Evolutionary conservation across 768 basidiomycete species (phyloP).

Genomic region (Lentinula sp.): DNA sequence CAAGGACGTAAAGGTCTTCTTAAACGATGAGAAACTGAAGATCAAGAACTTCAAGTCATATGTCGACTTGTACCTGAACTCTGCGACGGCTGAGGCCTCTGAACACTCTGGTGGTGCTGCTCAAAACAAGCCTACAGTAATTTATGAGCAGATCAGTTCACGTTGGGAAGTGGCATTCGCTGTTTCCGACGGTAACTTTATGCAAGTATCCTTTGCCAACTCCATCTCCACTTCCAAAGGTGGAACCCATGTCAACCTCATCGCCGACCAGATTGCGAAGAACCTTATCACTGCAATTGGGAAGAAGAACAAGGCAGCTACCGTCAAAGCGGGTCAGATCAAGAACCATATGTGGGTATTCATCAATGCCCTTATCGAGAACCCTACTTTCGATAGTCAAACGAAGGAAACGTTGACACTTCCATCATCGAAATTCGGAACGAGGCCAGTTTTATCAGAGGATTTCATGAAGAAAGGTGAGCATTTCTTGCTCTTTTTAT

Average conservation of each 20-base stretch:
- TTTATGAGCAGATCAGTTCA: constrained; percentile 73
- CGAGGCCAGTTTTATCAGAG: constrained; percentile 77
- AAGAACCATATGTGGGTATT: constrained; percentile 99
- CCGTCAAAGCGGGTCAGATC: constrained; percentile 88
- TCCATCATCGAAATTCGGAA: constrained; percentile 83
- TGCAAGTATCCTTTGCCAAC: constrained; percentile 97
- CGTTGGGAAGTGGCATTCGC: constrained; percentile 97
- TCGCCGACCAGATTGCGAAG: constrained; percentile 89
- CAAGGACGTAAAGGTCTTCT: constrained; percentile 86
- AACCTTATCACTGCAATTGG: constrained; percentile 72
- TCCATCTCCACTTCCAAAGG: constrained; percentile 96
- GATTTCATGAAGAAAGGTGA: constrained; percentile 96
- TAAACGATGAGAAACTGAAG: constrained; percentile 89
- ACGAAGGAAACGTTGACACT: constrained; percentile 95
- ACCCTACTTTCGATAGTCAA: constrained; percentile 98
- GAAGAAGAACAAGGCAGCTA: constrained; percentile 98
- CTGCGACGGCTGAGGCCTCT: constrained; percentile 63
- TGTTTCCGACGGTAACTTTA: constrained; percentile 86
- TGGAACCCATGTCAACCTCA: constrained; percentile 82
- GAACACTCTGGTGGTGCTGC: constrained; percentile 77
- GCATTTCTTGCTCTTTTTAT: constrained; percentile 10
- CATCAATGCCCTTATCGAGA: constrained; percentile 92
- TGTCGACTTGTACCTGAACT: constrained; percentile 86
- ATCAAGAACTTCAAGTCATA: constrained; percentile 97
- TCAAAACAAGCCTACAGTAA: constrained; percentile 65